Evolutionary conservation across 495 filamentous ascomycete genomes (phyloP).

Genomic region (Xylaria scruposa): DNA sequence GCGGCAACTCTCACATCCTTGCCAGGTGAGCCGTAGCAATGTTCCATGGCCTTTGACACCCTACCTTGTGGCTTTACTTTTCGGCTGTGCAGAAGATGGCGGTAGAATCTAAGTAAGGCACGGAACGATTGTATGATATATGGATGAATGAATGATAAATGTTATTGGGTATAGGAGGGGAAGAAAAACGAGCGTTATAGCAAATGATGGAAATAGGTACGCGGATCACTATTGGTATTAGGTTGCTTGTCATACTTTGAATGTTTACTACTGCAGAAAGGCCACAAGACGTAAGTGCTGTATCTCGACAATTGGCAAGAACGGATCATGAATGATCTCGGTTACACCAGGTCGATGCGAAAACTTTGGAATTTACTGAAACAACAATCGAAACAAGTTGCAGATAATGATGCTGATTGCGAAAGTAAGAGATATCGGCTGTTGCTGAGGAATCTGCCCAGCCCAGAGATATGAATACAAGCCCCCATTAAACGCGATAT

Average conservation of each 20-base stretch:
- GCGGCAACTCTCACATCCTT: background rate
- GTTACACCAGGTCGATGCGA: background rate
- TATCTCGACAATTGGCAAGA: background rate
- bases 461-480: background rate
- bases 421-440: background rate
- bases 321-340: background rate
- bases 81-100: background rate
- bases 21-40: background rate
- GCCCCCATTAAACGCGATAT: background rate
- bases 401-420: background rate
- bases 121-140: background rate
- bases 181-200: background rate
- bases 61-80: background rate
- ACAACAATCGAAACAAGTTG: background rate
- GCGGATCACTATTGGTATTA: background rate
- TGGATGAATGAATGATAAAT: background rate
- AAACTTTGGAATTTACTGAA: background rate
- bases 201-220: background rate
- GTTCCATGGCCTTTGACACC: background rate
- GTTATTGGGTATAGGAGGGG: background rate
- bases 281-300: background rate
- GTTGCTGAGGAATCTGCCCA: background rate
- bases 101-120: background rate
- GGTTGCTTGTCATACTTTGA: background rate
- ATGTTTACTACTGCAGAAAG: background rate